Evolutionary conservation across 805 yeast species (phyloP).

Genomic region (Cyberlindnera americana): DNA sequence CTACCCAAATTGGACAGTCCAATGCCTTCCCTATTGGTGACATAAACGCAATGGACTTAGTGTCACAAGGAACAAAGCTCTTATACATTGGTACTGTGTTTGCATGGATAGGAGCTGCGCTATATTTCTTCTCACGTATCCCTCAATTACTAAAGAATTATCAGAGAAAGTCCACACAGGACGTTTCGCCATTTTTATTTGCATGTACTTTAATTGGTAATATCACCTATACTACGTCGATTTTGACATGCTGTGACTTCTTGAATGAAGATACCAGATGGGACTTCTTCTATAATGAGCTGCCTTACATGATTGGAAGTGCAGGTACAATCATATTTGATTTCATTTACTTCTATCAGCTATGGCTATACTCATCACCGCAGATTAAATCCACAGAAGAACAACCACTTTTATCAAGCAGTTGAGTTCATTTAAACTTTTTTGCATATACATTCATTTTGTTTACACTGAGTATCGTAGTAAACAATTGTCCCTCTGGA

Average conservation of each 20-base stretch:
- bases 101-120: slow-evolving; percentile 77
- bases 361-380: slow-evolving; percentile 32
- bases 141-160: slow-evolving; percentile 84
- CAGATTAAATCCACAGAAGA: slow-evolving; percentile 9
- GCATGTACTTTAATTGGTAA: slow-evolving; percentile 78
- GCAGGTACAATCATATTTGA: slow-evolving; percentile 85
- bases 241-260: slow-evolving; percentile 61
- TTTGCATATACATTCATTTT: no score
- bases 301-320: slow-evolving; percentile 82
- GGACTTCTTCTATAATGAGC: slow-evolving; percentile 58
- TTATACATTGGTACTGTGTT: slow-evolving; percentile 40
- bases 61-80: not conserved
- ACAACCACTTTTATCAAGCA: slow-evolving; percentile 14
- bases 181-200: slow-evolving; percentile 77
- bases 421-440: not conserved
- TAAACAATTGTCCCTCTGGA: no score
- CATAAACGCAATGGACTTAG: slow-evolving; percentile 2
- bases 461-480: no score
- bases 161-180: slow-evolving; percentile 76
- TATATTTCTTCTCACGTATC: slow-evolving; percentile 73
- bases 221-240: slow-evolving; percentile 69
- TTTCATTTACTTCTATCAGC: slow-evolving; percentile 62
- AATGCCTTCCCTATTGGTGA: slow-evolving; percentile 19
- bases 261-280: slow-evolving; percentile 33
- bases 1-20: slow-evolving; percentile 26